These are phyloP conservation scores for Sphagnum magellanicum DNA, from an alignment of 228 moss, liverwort and hornwort genomes.

Conservation along the genomic window DNA sequence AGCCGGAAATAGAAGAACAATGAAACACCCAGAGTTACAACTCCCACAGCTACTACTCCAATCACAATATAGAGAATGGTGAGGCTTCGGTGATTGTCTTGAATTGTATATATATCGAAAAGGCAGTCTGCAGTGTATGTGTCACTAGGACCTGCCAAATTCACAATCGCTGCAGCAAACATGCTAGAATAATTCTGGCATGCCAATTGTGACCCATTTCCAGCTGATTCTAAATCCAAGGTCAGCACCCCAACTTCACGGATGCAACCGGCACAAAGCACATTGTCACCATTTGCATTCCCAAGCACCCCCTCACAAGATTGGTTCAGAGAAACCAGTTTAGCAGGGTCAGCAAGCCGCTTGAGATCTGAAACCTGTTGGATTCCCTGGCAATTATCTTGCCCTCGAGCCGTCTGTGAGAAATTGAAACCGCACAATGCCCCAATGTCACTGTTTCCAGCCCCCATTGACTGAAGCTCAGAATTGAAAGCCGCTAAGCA, in stretches of 20 bases:
- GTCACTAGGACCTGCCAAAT: conserved; percentile 28
- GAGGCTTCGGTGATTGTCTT: conserved; percentile 3
- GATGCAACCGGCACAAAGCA: conserved; percentile 16
- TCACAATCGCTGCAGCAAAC: conserved; percentile 54
- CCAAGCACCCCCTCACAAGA: conserved; percentile 20
- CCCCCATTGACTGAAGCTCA: conserved; percentile 32
- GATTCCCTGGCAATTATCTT: conserved; percentile 57
- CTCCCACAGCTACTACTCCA: conserved; percentile 24
- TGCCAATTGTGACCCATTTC: not conserved
- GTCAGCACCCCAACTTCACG: conserved; percentile 16
- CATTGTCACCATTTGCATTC: conserved; percentile 9
- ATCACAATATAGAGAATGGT: conserved; percentile 24
- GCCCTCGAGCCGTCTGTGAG: conserved; percentile 7
- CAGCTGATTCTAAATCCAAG: not conserved
- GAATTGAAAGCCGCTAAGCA: conserved; percentile 29
- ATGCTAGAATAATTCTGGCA: conserved; percentile 15
- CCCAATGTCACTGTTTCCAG: conserved; percentile 18
- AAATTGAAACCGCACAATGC: conserved; percentile 19
- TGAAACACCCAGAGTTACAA: conserved; percentile 12
- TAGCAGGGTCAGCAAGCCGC: conserved; percentile 15
- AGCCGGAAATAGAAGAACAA: conserved; percentile 22
- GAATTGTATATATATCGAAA: conserved; percentile 8
- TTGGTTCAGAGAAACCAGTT: conserved; percentile 6
- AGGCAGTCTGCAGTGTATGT: conserved; percentile 42
- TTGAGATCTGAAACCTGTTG: conserved; percentile 24